These are phyloP conservation scores for Cryptomeria japonica DNA, from an alignment of 75 land plant species.

Conservation along the genomic window DNA sequence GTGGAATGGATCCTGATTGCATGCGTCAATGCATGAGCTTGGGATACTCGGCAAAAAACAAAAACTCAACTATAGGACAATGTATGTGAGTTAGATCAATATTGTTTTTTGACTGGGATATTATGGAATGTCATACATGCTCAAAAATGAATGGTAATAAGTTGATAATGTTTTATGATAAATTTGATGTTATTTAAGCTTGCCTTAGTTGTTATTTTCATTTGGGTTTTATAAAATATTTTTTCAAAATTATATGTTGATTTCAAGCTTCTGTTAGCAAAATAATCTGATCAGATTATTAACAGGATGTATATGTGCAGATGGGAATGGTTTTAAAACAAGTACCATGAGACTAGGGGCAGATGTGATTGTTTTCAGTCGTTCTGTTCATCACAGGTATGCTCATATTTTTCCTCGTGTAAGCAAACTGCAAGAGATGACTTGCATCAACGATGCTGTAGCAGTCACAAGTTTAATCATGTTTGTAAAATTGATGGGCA, in stretches of 20 bases:
- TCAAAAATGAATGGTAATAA: neutral
- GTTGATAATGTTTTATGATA: neutral
- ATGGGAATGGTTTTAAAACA: slow-evolving; percentile 84
- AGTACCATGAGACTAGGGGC: slow-evolving; percentile 89
- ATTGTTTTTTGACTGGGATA: neutral
- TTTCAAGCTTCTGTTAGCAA: neutral
- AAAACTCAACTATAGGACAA: slow-evolving; percentile 74
- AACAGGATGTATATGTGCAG: slow-evolving; percentile 15
- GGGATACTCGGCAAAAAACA: slow-evolving; percentile 78
- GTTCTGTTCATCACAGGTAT: slow-evolving; percentile 13
- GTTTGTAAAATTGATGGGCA: neutral
- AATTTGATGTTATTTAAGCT: slow-evolving; percentile 9
- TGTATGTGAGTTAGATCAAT: slow-evolving; percentile 26
- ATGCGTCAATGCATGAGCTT: slow-evolving; percentile 86
- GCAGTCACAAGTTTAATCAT: neutral
- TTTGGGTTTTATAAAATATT: neutral
- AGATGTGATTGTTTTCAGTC: slow-evolving; percentile 79
- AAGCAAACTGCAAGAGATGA: neutral
- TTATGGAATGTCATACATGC: neutral
- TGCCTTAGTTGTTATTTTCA: neutral
- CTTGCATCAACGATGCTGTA: neutral
- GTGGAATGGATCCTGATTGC: slow-evolving; percentile 80
- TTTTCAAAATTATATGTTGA: neutral
- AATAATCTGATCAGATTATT: neutral
- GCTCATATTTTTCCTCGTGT: neutral